Percentiles rank a stretch among this genome's conserved stretches.
These are phyloP conservation scores for Chaetomium strumarium DNA, from an alignment of 2,329 filamentous ascomycete genomes.

Conservation along the genomic window DNA sequence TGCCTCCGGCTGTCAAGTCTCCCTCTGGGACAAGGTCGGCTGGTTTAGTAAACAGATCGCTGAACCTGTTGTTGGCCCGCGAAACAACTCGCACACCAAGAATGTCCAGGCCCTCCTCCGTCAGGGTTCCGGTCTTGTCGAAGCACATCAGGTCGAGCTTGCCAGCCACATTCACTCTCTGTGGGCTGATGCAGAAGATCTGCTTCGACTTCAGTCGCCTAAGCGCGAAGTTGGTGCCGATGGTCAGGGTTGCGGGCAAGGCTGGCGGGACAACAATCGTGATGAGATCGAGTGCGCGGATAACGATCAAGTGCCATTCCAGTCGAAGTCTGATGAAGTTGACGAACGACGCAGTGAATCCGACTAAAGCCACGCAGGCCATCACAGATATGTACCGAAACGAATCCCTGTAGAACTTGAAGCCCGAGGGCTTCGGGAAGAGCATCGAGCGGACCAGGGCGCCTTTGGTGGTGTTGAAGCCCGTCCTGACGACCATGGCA, in stretches of 20 bases:
- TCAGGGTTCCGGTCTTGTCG: constrained; percentile 97
- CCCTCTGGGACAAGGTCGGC: constrained; percentile 46
- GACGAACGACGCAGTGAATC: constrained; percentile 84
- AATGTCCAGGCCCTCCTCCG: constrained; percentile 92
- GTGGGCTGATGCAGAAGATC: constrained; percentile 97
- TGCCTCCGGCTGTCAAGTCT: constrained; percentile 22
- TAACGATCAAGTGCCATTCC: constrained; percentile 83
- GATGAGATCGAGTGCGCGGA: constrained; percentile 88
- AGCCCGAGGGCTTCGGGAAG: constrained; percentile 95
- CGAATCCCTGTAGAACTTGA: constrained; percentile 97
- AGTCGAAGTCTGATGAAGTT: constrained; percentile 86
- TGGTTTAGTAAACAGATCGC: constrained; percentile 66
- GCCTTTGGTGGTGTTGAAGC: constrained; percentile 97
- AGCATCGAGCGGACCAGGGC: constrained; percentile 95
- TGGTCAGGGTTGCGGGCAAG: constrained; percentile 87
- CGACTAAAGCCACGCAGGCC: constrained; percentile 76
- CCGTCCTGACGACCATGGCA: constrained; percentile 86
- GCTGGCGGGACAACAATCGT: constrained; percentile 97
- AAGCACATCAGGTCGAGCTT: constrained; percentile 97
- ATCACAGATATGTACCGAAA: constrained; percentile 98
- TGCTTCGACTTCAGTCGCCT: constrained; percentile 78
- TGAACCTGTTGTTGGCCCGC: constrained; percentile 57
- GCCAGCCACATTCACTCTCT: constrained; percentile 92
- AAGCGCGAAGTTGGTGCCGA: constrained; percentile 93
- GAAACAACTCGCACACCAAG: constrained; percentile 79